These are phyloP conservation scores for Fonsecaea pedrosoi DNA, from an alignment of 2,329 filamentous ascomycete genomes.

Conservation along the genomic window DNA sequence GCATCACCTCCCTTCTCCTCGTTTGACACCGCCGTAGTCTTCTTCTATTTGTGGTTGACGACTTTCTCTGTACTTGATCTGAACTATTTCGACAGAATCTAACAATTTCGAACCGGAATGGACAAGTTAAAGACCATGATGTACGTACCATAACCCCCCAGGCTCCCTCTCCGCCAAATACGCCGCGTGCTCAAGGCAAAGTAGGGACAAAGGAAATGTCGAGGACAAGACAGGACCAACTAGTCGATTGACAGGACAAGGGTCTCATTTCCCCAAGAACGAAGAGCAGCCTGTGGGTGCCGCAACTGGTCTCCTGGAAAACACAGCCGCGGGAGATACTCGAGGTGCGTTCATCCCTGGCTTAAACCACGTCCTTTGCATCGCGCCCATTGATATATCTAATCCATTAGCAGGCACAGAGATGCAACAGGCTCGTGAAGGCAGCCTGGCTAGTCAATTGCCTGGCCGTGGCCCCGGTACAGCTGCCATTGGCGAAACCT, in stretches of 20 bases:
- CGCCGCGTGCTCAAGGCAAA: constrained; percentile 9
- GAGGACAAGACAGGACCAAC: constrained; percentile 8
- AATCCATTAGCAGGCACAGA: constrained; percentile 6
- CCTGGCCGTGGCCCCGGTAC: constrained; percentile 20
- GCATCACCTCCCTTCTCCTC: constrained; percentile 1
- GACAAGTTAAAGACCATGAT: constrained; percentile 44
- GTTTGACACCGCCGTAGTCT: neutral
- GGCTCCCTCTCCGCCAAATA: neutral
- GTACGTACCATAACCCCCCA: constrained; percentile 36
- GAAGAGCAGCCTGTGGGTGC: constrained; percentile 13
- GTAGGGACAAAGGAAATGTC: constrained; percentile 25
- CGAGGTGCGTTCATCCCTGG: constrained; percentile 14
- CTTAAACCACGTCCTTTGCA: neutral
- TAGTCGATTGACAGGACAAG: constrained; percentile 34
- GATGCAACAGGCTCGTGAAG: neutral
- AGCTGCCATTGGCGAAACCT: constrained; percentile 36
- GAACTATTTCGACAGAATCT: neutral
- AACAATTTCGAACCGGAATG: constrained; percentile 25
- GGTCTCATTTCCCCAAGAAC: constrained; percentile 35
- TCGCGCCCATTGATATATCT: neutral
- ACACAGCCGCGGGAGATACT: neutral
- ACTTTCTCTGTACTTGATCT: neutral
- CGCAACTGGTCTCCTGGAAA: neutral
- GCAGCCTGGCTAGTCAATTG: neutral
- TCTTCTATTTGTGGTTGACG: neutral